phyloP scores from a whole-genome alignment of 306 rosid genomes.

The Myrica gale region DNA sequence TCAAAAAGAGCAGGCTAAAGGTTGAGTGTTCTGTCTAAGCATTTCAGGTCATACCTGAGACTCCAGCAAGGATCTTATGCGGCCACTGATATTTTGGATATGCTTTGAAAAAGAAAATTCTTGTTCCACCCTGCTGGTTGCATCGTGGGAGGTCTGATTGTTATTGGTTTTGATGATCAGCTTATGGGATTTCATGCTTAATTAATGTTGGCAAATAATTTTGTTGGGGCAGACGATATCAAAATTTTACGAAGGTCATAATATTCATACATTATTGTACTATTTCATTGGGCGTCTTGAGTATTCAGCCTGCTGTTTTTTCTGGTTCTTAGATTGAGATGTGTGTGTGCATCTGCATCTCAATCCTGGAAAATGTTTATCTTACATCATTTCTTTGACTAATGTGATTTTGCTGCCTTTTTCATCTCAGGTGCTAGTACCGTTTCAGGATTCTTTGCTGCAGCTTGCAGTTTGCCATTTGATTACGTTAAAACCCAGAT shows the following conservation, averaged over 20 bases:
- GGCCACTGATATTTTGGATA: background rate
- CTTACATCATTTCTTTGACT: conserved; percentile 11
- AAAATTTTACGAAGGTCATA: background rate
- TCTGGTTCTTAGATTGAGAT: background rate
- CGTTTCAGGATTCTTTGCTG: conserved; percentile 87
- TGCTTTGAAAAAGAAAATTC: background rate
- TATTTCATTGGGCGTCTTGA: background rate
- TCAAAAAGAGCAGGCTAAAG: background rate
- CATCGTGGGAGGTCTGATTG: background rate
- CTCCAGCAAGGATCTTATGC: background rate
- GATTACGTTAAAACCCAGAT: conserved; percentile 96
- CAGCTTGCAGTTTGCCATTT: conserved; percentile 96
- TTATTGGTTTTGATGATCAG: background rate
- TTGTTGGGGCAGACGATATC: background rate
- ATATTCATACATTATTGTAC: background rate
- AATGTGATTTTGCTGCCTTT: conserved; percentile 11
- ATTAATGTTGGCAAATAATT: too few relatives aligned
- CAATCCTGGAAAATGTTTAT: background rate
- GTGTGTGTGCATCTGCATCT: background rate
- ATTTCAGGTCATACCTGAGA: background rate
- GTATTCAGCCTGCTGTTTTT: background rate
- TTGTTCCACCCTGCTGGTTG: background rate
- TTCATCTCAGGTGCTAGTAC: conserved; percentile 67
- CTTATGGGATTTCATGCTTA: background rate
- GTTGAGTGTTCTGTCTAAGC: background rate